These are phyloP conservation scores for Paramecium octaurelia DNA, from an alignment of 73 alveolate genomes.

Conservation along the genomic window DNA sequence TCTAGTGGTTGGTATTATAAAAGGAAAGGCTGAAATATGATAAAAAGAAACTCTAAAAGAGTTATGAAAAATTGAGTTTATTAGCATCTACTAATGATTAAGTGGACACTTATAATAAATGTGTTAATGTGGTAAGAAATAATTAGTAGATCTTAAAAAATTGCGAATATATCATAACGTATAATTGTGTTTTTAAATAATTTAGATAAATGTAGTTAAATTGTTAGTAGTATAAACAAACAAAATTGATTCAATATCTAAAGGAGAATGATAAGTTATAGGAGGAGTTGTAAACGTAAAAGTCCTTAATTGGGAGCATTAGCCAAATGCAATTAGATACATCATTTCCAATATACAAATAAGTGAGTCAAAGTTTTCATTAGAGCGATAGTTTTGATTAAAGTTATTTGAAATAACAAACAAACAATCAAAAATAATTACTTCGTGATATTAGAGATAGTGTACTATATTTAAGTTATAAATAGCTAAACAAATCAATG, in stretches of 20 bases:
- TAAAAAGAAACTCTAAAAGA: neutral
- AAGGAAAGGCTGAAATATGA: conserved; percentile 1
- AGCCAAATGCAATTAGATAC: neutral
- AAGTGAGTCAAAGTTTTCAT: neutral
- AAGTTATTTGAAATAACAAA: neutral
- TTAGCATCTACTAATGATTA: neutral
- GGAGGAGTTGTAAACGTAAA: neutral
- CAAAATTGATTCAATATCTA: neutral
- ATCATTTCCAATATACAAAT: neutral
- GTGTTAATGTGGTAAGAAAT: neutral
- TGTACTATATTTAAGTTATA: neutral
- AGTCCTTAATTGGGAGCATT: neutral
- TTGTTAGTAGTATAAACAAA: neutral
- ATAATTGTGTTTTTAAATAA: neutral
- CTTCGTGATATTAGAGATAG: neutral
- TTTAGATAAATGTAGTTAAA: neutral
- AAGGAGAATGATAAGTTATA: neutral
- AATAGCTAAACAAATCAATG: neutral
- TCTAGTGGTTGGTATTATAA: neutral
- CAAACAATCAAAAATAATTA: neutral
- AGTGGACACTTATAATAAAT: neutral
- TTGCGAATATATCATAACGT: neutral
- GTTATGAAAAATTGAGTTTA: neutral
- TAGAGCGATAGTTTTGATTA: neutral
- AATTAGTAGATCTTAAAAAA: neutral